Percentiles rank a stretch among this genome's conserved stretches.
Conservation (phyloP, 306 rosid genomes). For the Malus domestica region ASM211411v1 NC_041791.1:27455501-27456000, state of each 20-base stretch:
- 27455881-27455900: neutral
- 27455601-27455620: no score
- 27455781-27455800: neutral
- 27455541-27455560: no score
- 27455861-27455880: neutral
- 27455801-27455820: neutral
- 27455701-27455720: no score
- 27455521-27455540: no score
- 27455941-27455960: neutral
- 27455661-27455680: no score
- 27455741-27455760: neutral
- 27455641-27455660: no score
- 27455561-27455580: no score
- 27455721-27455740: neutral
- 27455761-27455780: neutral
- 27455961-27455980: neutral
- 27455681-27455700: no score
- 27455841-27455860: neutral
- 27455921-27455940: neutral
- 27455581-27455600: no score
- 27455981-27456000: neutral
- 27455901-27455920: neutral
- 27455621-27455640: no score
- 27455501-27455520: no score
- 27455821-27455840: neutral